Evolutionary conservation across 768 basidiomycete genomes (phyloP).

Genomic region (Porphyrellus cyaneotinctus): DNA sequence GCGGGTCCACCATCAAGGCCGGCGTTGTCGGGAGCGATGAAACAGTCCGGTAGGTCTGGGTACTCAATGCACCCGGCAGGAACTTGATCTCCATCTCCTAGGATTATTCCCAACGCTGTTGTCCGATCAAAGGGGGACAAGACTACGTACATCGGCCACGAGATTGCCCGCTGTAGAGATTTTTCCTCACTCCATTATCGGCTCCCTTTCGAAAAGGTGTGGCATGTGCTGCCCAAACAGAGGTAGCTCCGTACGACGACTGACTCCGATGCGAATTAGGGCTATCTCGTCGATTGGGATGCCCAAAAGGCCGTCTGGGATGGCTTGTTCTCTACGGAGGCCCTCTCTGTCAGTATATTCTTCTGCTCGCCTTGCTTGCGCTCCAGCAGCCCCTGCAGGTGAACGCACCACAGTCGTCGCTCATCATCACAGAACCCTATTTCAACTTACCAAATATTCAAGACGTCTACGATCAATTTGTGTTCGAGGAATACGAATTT

Average conservation of each 20-base stretch:
- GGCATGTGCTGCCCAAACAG: background rate
- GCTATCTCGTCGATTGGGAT: slow-evolving; percentile 93
- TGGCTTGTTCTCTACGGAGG: slow-evolving; percentile 71
- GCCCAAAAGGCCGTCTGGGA: slow-evolving; percentile 95
- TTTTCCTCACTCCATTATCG: slow-evolving; percentile 79
- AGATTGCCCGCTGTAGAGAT: slow-evolving; percentile 72
- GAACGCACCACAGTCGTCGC: slow-evolving; percentile 64
- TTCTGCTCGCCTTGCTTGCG: background rate
- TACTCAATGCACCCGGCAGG: background rate
- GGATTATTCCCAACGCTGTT: slow-evolving; percentile 77
- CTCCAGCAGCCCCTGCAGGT: slow-evolving; percentile 43
- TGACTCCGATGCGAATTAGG: slow-evolving; percentile 47
- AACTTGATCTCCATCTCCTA: slow-evolving; percentile 26
- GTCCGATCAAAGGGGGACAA: slow-evolving; percentile 83
- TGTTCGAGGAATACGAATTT: slow-evolving; percentile 97
- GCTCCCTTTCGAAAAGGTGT: slow-evolving; percentile 84
- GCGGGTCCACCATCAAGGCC: slow-evolving; percentile 77
- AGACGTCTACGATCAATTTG: slow-evolving; percentile 90
- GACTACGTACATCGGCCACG: slow-evolving; percentile 80
- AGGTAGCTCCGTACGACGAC: background rate
- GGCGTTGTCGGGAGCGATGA: slow-evolving; percentile 44
- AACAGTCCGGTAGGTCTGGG: slow-evolving; percentile 23
- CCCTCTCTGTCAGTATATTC: slow-evolving; percentile 50
- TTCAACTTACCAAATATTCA: slow-evolving; percentile 92
- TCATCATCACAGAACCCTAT: slow-evolving; percentile 91